phyloP scores from a whole-genome alignment of 2,329 filamentous ascomycete species.

The Talaromyces funiculosus region DNA sequence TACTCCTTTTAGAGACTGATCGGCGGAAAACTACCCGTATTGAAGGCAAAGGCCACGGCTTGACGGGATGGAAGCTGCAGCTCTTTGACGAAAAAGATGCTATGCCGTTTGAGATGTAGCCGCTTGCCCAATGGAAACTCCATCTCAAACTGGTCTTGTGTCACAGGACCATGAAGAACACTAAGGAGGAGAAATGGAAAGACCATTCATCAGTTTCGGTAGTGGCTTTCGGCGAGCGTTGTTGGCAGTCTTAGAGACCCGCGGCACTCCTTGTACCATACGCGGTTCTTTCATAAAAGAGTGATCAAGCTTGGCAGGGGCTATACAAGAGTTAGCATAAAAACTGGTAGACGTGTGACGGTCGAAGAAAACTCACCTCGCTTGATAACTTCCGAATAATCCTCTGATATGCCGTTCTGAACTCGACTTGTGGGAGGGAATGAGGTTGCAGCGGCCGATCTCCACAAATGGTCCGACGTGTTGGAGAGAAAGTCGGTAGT shows the following conservation, averaged over 20 bases:
- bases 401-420: slow-evolving; percentile 39
- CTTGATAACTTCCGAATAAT: slow-evolving; percentile 48
- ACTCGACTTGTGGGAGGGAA: slow-evolving; percentile 49
- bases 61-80: not conserved
- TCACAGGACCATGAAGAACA: not conserved
- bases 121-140: not conserved
- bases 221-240: slow-evolving; percentile 39
- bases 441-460: slow-evolving; percentile 54
- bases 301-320: slow-evolving; percentile 76
- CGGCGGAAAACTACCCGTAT: not conserved
- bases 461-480: slow-evolving; percentile 59
- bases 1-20: not conserved
- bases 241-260: slow-evolving; percentile 45
- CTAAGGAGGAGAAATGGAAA: slow-evolving; percentile 32
- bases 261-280: slow-evolving; percentile 80
- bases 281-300: slow-evolving; percentile 87
- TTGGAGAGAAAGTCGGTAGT: slow-evolving; percentile 56
- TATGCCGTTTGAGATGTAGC: not conserved
- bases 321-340: slow-evolving; percentile 6
- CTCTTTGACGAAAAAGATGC: not conserved
- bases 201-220: slow-evolving; percentile 39
- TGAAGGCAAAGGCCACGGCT: not conserved
- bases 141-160: not conserved
- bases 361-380: slow-evolving; percentile 38
- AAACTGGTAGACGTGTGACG: not conserved